These are phyloP conservation scores for Penicillium canescens DNA, from an alignment of 495 filamentous ascomycete species.

Conservation along the genomic window DNA sequence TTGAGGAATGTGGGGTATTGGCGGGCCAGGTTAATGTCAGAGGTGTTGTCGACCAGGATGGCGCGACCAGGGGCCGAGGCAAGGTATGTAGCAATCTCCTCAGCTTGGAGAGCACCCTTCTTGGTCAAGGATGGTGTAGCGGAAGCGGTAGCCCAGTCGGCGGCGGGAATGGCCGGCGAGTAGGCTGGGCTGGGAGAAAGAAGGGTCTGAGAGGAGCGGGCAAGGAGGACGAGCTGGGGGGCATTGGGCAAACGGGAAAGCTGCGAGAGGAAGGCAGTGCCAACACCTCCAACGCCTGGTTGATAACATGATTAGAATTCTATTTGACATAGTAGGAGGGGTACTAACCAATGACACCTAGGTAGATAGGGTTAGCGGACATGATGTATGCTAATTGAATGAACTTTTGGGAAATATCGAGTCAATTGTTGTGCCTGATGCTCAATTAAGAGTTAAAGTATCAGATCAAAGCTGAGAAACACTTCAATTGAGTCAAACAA, in stretches of 20 bases:
- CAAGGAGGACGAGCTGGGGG: slow-evolving; percentile 75
- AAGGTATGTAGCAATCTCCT: slow-evolving; percentile 72
- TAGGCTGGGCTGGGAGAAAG: slow-evolving; percentile 52
- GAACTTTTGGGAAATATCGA: neutral
- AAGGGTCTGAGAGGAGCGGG: slow-evolving; percentile 76
- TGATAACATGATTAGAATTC: neutral
- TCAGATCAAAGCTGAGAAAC: neutral
- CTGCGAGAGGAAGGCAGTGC: slow-evolving; percentile 85
- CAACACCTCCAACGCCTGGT: slow-evolving; percentile 88
- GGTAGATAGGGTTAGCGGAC: slow-evolving; percentile 45
- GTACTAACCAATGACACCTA: slow-evolving; percentile 46
- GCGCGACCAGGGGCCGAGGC: slow-evolving; percentile 66
- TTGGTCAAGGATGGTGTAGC: slow-evolving; percentile 55
- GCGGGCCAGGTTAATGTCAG: slow-evolving; percentile 74
- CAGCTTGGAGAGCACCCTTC: slow-evolving; percentile 51
- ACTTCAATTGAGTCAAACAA: slow-evolving; percentile 9
- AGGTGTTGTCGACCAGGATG: slow-evolving; percentile 92
- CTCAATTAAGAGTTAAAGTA: neutral
- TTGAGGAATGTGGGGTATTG: slow-evolving; percentile 76
- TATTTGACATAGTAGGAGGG: slow-evolving; percentile 3
- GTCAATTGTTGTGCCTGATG: neutral
- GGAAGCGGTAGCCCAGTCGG: slow-evolving; percentile 54
- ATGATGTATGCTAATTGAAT: slow-evolving; percentile 24
- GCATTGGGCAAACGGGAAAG: slow-evolving; percentile 62
- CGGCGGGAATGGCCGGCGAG: slow-evolving; percentile 51